phyloP scores from a whole-genome alignment of 139 green algal genomes.

The Spirogloea muscicola region DNA sequence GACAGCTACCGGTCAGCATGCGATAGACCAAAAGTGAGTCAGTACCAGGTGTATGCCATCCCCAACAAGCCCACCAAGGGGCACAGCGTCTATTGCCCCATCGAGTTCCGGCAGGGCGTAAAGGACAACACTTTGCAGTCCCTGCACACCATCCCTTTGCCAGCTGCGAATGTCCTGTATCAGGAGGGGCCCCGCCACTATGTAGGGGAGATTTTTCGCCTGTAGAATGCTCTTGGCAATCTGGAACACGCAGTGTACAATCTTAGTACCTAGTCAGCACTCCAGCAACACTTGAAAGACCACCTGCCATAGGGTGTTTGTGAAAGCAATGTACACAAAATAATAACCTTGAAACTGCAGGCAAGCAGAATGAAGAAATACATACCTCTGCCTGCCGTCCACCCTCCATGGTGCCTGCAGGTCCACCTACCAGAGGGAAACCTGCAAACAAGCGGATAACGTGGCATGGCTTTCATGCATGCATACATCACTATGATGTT shows the following conservation, averaged over 20 bases:
- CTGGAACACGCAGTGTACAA: background rate
- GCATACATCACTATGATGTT: background rate
- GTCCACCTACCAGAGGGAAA: conserved; percentile 93
- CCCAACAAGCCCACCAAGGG: conserved; percentile 81
- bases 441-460: conserved; percentile 53
- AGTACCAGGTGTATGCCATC: conserved; percentile 93
- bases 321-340: too few relatives aligned
- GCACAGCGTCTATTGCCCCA: conserved; percentile 89
- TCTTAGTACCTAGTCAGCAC: too few relatives aligned
- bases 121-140: conserved; percentile 91
- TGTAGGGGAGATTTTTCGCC: conserved; percentile 91
- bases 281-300: too few relatives aligned
- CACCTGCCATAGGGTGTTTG: too few relatives aligned
- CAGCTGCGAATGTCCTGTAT: conserved; percentile 85
- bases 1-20: too few relatives aligned
- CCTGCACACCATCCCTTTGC: conserved; percentile 56
- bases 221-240: conserved; percentile 82
- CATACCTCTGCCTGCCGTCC: conserved; percentile 55
- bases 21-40: too few relatives aligned
- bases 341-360: too few relatives aligned
- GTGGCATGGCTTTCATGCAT: background rate
- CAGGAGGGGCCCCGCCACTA: conserved; percentile 88
- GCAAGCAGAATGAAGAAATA: conserved; percentile 73
- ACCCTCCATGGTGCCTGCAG: conserved; percentile 89
- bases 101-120: conserved; percentile 96